These are phyloP conservation scores for Clohesyomyces aquaticus DNA, from an alignment of 495 filamentous ascomycete species.

Conservation along the genomic window DNA sequence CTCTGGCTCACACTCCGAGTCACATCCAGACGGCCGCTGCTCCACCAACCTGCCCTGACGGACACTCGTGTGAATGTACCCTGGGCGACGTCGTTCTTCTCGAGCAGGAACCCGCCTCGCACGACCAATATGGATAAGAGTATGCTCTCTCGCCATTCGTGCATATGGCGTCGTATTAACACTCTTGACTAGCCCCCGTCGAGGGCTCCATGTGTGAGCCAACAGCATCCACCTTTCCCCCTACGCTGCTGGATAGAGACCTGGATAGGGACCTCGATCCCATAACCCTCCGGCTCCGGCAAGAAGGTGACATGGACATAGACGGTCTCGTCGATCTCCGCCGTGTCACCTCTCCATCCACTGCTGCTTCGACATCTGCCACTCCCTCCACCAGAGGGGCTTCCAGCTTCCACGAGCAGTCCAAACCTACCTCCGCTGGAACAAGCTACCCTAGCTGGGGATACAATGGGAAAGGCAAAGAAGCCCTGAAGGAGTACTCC, in stretches of 20 bases:
- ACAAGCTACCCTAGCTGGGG: constrained; percentile 16
- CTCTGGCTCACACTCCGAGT: background rate
- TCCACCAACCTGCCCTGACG: background rate
- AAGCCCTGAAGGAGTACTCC: constrained; percentile 9
- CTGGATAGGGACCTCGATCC: constrained; percentile 10
- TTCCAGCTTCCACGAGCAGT: constrained; percentile 18
- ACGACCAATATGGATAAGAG: constrained; percentile 29
- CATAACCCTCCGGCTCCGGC: constrained; percentile 16
- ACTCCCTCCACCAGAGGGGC: constrained; percentile 3
- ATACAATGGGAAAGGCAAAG: constrained; percentile 24
- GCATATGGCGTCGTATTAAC: constrained; percentile 18
- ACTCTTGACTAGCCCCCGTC: constrained; percentile 4
- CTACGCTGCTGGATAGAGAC: constrained; percentile 9
- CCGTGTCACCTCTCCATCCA: constrained; percentile 2
- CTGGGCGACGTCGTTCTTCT: constrained; percentile 3
- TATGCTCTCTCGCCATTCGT: background rate
- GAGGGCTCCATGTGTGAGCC: constrained; percentile 10
- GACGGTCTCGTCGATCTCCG: constrained; percentile 17
- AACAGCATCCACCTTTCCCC: constrained; percentile 1
- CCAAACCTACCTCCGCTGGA: constrained; percentile 30
- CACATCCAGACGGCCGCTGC: too few relatives aligned
- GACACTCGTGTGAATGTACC: constrained; percentile 13
- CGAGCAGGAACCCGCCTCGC: background rate
- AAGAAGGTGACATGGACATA: constrained; percentile 10
- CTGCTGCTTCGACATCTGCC: constrained; percentile 6